Evolutionary conservation across 2,329 filamentous ascomycete genomes (phyloP), one percentile per base, ranked within the genome.

Genomic region (Diplodia corticola): DNA sequence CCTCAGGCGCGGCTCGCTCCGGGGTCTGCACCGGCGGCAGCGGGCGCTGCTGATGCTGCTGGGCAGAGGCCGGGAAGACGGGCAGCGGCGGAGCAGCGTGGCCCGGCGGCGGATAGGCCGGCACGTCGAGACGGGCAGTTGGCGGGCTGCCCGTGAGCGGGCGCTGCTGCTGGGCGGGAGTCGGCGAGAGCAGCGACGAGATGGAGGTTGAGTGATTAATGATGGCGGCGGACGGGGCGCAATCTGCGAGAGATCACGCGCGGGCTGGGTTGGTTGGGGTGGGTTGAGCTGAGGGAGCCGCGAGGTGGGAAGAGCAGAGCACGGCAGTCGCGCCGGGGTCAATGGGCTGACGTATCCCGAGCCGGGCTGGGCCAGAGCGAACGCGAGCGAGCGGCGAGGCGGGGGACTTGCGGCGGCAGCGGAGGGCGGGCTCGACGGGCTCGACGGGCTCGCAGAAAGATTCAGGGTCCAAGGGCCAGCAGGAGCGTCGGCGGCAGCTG

Each of bases 121-220:
- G 55, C 63, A 44, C 40, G 5, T 44, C 40, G 17, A 66, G 65
- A 24, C 51, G 65, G 26, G 48, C 55, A 37, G 65, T 53, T 35
- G 65, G 55, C 57, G 55, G 65, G 65, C 65, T 63, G 48, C 44
- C 57, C 20, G 65, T 54, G 26, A 40, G 49, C 37, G 40, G 40
- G 17, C 40, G 40, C 44, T 66, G 65, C 24, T 53, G 65, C 20
- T 35, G 35, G 57, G 51, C 44, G 17, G 55, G 65, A 17, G 44
- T 57, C 44, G 65, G 65, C 17, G 65, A 61, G 65, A 66, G 65
- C 28, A 66, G 55, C 35, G 65, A 66, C 65, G 65, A 61, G 65
- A 66, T 61, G 65, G 65, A 61, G n/a, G 65, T 53, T 60, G 64
- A 61, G 55, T 51, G 40, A 37, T 53, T 54, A 66, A 66, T 66